phyloP scores from a whole-genome alignment of 345 rosid species.

The Camelina laxa region DNA sequence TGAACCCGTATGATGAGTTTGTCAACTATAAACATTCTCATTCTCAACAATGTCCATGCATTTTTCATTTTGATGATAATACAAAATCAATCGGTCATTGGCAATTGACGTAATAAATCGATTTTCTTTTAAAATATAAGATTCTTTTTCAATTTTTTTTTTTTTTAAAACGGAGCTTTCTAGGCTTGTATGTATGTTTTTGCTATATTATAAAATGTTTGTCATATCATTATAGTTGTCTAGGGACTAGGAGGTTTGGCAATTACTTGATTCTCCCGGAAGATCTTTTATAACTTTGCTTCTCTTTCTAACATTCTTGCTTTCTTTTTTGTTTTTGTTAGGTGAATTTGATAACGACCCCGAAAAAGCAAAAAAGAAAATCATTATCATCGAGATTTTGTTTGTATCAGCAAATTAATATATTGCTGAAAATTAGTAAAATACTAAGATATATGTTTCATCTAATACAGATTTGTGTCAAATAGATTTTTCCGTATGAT shows the following conservation, averaged over 20 bases:
- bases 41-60: background rate
- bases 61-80: background rate
- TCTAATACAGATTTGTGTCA: constrained; percentile 28
- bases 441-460: background rate
- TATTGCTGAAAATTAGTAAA: background rate
- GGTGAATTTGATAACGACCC: constrained; percentile 43
- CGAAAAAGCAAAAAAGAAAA: constrained; percentile 15
- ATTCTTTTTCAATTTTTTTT: background rate
- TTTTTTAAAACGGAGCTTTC: background rate
- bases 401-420: constrained; percentile 20
- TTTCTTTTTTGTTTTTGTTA: constrained; percentile 43
- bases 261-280: constrained; percentile 49
- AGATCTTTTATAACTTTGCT: constrained; percentile 38
- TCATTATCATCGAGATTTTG: constrained; percentile 40
- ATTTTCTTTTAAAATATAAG: background rate
- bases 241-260: constrained; percentile 45
- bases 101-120: background rate
- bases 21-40: background rate
- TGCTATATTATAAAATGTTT: background rate
- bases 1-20: background rate
- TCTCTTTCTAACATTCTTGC: constrained; percentile 28
- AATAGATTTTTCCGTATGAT: constrained; percentile 17
- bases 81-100: background rate
- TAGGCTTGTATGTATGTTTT: background rate
- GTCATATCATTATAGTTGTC: constrained; percentile 29